Evolutionary conservation across 1,284 basidiomycete genomes (phyloP).

Genomic region (Apiotrichum porosum): DNA sequence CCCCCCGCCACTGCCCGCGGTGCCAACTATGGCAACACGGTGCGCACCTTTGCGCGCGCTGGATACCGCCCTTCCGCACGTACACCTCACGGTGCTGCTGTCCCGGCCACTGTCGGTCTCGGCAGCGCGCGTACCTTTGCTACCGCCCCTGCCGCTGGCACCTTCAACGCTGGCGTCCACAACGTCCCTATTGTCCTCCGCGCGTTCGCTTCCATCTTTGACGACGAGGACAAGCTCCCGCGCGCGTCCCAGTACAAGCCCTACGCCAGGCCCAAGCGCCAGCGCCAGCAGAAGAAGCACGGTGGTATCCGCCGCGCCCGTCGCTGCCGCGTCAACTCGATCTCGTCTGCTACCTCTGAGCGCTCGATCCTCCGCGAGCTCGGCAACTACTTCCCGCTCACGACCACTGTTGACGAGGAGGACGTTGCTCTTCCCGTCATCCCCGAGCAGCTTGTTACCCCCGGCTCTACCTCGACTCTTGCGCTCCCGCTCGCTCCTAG

Average conservation of each 20-base stretch:
- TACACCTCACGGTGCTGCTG: conserved; percentile 19
- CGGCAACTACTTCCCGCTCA: conserved; percentile 35
- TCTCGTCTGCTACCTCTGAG: conserved; percentile 4
- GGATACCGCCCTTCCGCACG: conserved; percentile 3
- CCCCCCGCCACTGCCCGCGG: not conserved
- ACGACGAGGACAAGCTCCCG: conserved; percentile 34
- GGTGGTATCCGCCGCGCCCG: not conserved
- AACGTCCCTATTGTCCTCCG: conserved; percentile 36
- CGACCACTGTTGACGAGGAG: conserved; percentile 1
- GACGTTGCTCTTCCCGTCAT: conserved; percentile 20
- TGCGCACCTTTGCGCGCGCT: conserved; percentile 3
- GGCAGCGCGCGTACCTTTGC: conserved; percentile 34
- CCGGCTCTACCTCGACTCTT: conserved; percentile 29
- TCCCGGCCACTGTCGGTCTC: conserved; percentile 29
- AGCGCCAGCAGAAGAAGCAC: too few species aligned
- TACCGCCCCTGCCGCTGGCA: conserved; percentile 15
- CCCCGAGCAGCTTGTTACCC: conserved; percentile 35
- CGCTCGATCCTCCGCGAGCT: conserved; percentile 24
- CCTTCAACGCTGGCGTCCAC: not conserved
- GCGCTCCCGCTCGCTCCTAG: conserved; percentile 33
- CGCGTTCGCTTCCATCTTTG: conserved; percentile 30
- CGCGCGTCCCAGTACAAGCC: conserved; percentile 26
- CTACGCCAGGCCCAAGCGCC: conserved; percentile 14
- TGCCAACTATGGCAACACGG: not conserved
- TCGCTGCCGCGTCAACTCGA: not conserved